Conservation (phyloP, 2,329 filamentous ascomycete genomes). For the Cercospora nicotianae region DNA sequence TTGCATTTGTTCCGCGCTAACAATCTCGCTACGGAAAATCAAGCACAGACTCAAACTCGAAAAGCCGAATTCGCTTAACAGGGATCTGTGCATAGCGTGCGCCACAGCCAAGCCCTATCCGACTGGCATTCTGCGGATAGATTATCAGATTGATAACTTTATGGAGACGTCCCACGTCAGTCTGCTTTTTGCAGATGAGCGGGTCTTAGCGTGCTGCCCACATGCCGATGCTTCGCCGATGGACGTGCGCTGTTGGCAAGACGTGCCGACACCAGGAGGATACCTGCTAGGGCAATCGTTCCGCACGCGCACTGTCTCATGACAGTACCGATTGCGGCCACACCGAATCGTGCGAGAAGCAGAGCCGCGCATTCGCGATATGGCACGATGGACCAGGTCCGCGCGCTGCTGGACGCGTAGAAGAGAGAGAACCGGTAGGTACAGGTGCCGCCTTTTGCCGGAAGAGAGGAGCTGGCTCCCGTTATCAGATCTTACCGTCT, state of each 20-base stretch:
- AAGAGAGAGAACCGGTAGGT: slow-evolving; percentile 8
- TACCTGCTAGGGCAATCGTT: background rate
- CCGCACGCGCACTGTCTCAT: background rate
- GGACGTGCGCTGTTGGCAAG: background rate
- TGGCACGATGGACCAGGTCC: background rate
- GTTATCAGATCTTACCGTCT: slow-evolving; percentile 4
- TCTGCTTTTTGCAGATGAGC: background rate
- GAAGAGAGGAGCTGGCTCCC: background rate
- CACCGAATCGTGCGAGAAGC: slow-evolving; percentile 1
- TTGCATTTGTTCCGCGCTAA: background rate
- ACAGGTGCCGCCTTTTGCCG: background rate
- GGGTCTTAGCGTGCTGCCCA: background rate
- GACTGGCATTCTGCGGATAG: slow-evolving; percentile 4
- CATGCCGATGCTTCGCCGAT: background rate
- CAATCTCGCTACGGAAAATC: background rate
- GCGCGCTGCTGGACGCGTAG: background rate
- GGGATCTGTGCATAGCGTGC: background rate
- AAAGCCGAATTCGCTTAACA: background rate
- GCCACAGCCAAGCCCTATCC: background rate
- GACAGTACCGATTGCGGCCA: slow-evolving; percentile 1
- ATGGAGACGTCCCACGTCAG: slow-evolving; percentile 7
- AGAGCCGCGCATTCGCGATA: background rate
- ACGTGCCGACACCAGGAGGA: background rate
- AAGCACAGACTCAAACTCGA: background rate
- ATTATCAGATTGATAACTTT: slow-evolving; percentile 19